Evolutionary conservation across 495 filamentous ascomycete genomes (phyloP).

Genomic region (Neurospora sp.): DNA sequence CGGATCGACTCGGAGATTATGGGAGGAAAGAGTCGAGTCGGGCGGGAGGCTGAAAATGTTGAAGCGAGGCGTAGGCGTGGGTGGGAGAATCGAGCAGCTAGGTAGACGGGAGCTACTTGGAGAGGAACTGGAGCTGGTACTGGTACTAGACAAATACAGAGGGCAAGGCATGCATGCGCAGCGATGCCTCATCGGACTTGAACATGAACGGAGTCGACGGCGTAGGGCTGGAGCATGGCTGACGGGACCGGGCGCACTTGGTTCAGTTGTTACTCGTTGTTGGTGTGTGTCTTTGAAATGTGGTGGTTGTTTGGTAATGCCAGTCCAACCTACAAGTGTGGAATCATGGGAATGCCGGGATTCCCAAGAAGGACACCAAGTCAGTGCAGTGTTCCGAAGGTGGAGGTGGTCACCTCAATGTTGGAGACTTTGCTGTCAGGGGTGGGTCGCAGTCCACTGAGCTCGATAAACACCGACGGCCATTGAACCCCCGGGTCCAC

Average conservation of each 20-base stretch:
- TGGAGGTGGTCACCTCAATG: background rate
- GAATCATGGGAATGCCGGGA: background rate
- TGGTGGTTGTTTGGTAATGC: background rate
- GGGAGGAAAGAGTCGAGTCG: background rate
- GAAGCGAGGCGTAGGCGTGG: background rate
- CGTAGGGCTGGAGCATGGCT: conserved; percentile 14
- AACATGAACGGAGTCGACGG: conserved; percentile 4
- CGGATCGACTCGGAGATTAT: background rate
- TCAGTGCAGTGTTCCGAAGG: background rate
- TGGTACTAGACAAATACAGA: background rate
- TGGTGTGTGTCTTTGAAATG: background rate
- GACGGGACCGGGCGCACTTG: background rate
- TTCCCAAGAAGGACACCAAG: background rate
- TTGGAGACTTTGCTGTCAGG: background rate
- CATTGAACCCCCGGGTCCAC: background rate
- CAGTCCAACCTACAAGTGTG: background rate
- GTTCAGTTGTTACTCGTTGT: background rate
- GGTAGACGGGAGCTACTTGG: background rate
- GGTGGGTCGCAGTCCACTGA: background rate
- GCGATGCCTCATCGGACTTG: conserved; percentile 9
- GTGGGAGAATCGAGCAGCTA: background rate
- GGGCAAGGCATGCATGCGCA: conserved; percentile 4
- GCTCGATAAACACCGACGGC: background rate
- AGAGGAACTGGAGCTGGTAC: background rate
- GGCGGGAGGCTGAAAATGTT: background rate